Evolutionary conservation across 768 basidiomycete species (phyloP).

Genomic region (Tubosaeta sp.): DNA sequence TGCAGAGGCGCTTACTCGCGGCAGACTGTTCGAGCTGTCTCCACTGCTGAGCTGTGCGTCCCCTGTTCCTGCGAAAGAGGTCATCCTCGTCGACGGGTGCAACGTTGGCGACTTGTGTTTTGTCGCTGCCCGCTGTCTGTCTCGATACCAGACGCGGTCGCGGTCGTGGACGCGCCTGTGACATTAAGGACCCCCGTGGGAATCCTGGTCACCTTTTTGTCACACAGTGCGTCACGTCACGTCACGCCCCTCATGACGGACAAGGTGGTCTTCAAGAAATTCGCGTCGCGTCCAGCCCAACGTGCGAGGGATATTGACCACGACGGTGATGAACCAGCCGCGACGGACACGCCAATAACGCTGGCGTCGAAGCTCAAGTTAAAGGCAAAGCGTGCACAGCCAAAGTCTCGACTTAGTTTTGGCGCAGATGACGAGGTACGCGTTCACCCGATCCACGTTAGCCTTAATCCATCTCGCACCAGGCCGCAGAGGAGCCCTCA

Average conservation of each 20-base stretch:
- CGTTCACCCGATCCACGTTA: constrained; percentile 7
- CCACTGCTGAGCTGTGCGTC: constrained; percentile 55
- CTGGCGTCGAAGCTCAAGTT: constrained; percentile 67
- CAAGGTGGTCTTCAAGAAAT: constrained; percentile 42
- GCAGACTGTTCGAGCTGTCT: constrained; percentile 51
- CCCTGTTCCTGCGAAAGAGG: constrained; percentile 64
- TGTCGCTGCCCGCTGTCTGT: constrained; percentile 6
- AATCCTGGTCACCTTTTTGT: constrained; percentile 14
- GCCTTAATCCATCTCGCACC: constrained; percentile 25
- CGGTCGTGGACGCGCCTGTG: constrained; percentile 41
- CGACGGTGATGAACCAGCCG: constrained; percentile 15
- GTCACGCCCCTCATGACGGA: constrained; percentile 9
- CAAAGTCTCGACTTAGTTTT: constrained; percentile 73
- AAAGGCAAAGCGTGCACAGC: constrained; percentile 61
- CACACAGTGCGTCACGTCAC: constrained; percentile 26
- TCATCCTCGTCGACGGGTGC: constrained; percentile 54
- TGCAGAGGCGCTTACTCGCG: constrained; percentile 42
- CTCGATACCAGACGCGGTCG: constrained; percentile 45
- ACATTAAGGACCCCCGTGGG: constrained; percentile 29
- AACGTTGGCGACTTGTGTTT: constrained; percentile 3
- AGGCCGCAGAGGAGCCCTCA: constrained; percentile 58
- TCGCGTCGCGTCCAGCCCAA: constrained; percentile 36
- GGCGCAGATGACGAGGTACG: constrained; percentile 65
- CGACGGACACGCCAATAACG: constrained; percentile 48
- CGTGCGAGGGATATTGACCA: constrained; percentile 37